Evolutionary conservation across 495 filamentous ascomycete genomes (phyloP), one percentile per base, ranked within the genome.

Genomic region (Aspergillus conjunctus): DNA sequence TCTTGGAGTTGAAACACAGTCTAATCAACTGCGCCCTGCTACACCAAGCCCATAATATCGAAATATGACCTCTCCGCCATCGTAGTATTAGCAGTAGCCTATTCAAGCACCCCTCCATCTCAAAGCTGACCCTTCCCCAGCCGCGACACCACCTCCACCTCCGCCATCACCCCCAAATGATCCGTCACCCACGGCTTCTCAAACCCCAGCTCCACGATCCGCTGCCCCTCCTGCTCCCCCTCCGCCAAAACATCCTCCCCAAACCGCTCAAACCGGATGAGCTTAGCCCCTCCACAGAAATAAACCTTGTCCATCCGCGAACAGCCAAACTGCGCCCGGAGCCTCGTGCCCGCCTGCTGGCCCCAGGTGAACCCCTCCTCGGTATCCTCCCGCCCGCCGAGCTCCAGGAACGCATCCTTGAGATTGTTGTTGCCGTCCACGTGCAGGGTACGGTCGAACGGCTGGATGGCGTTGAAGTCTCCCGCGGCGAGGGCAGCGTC

Each of bases 131-230:
- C 5, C 17, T 12, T 43, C 39, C 17, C 39, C 17, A 4, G 7
- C 9, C 7, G 39, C 39, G 39, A 17, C 17, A 32, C 26, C 49
- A 57, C 44, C 17, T 48, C 31, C 3, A 57, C 1, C 54, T 57
- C 54, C 2, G 55, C 58, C 39, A 33, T 48, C 15, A 60, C 41
- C 4, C 60, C 60, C 48, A 63, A 44, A 54, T 63, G 60, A 54
- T 63, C 60, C 43, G 60, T 63, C 4, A 63, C 60, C 60, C 60
- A 63, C 17, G 55, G 7, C 54, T 49, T 54, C 26, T 58, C 55
- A 41, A 49, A 58, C 14, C 55, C 60, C 14, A 58, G 37, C 30
- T 11, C 54, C 22, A 63, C 18, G 4, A 58, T 39, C 8, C 15
- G 22, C 49, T 17, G 39, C 2, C 15, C 7, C 14, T 58, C 49